Percentiles rank a stretch among this genome's conserved stretches.
phyloP scores from a whole-genome alignment of 345 rosid species.

The Punica granatum region DNA sequence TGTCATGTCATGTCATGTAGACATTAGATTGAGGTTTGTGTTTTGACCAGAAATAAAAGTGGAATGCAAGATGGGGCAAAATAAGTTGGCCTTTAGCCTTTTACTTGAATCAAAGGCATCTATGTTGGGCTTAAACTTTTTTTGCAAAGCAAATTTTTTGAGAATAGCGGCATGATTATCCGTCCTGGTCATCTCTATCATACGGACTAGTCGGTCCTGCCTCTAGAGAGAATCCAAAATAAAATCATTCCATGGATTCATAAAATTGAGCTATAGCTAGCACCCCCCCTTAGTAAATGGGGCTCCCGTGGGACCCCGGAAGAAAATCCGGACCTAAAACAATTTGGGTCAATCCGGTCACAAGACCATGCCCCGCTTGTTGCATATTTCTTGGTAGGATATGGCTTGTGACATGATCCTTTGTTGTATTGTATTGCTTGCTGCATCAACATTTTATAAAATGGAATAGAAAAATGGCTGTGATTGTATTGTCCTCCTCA shows the following conservation, averaged over 20 bases:
- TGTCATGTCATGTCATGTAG: neutral
- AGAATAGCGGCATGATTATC: neutral
- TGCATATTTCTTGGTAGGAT: neutral
- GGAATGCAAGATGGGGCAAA: neutral
- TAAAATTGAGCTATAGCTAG: neutral
- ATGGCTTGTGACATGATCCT: constrained; percentile 5
- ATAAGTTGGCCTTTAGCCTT: neutral
- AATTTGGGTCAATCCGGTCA: neutral
- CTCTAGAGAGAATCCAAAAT: neutral
- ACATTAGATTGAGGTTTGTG: neutral
- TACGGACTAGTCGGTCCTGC: neutral
- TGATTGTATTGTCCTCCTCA: neutral
- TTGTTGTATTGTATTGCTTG: neutral
- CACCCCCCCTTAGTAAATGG: neutral
- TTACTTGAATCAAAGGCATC: neutral
- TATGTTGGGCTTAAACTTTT: neutral
- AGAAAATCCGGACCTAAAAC: neutral
- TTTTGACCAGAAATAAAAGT: neutral
- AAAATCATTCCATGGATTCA: neutral
- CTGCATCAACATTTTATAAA: neutral
- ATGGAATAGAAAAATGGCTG: neutral
- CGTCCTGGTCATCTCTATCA: neutral
- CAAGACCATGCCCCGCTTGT: neutral
- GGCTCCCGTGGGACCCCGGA: neutral
- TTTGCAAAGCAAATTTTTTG: neutral